These are phyloP conservation scores for Pyrenopolyporus hunteri DNA, from an alignment of 495 filamentous ascomycete species.

Conservation along the genomic window DNA sequence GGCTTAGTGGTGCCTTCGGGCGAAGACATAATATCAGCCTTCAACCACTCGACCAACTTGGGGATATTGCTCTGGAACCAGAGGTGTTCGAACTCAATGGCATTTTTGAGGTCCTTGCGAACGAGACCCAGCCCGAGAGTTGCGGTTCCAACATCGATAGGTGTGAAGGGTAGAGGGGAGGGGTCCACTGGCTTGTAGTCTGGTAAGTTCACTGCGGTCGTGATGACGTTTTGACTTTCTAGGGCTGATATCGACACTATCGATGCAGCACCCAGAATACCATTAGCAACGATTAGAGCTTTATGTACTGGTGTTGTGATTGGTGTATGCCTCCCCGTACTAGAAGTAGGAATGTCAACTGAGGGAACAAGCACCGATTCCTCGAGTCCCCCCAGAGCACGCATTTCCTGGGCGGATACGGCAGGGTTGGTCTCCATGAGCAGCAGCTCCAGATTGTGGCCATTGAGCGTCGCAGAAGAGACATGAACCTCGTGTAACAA, in stretches of 20 bases:
- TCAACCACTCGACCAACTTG: slow-evolving; percentile 73
- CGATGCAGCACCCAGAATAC: slow-evolving; percentile 54
- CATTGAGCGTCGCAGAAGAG: slow-evolving; percentile 71
- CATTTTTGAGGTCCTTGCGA: slow-evolving; percentile 70
- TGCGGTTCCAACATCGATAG: slow-evolving; percentile 53
- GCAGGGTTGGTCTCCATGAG: slow-evolving; percentile 62
- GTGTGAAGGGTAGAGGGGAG: slow-evolving; percentile 43
- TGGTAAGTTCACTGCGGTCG: slow-evolving; percentile 51
- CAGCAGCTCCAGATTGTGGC: slow-evolving; percentile 77
- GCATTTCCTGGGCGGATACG: slow-evolving; percentile 46
- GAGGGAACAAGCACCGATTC: slow-evolving; percentile 74
- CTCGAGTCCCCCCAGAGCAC: slow-evolving; percentile 43
- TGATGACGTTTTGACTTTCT: slow-evolving; percentile 44
- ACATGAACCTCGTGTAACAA: slow-evolving; percentile 57
- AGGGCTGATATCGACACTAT: slow-evolving; percentile 47
- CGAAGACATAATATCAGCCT: slow-evolving; percentile 51
- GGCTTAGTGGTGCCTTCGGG: slow-evolving; percentile 58
- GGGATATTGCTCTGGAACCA: slow-evolving; percentile 77
- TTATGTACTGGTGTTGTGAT: slow-evolving; percentile 87
- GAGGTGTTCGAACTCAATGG: slow-evolving; percentile 69
- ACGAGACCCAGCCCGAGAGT: slow-evolving; percentile 67
- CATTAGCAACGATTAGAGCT: slow-evolving; percentile 75
- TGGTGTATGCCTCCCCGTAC: slow-evolving; percentile 62
- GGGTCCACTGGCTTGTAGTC: slow-evolving; percentile 44
- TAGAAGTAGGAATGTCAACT: slow-evolving; percentile 68